Conservation (phyloP, 179 eudicot genomes). For the Silene coronaria region DNA sequence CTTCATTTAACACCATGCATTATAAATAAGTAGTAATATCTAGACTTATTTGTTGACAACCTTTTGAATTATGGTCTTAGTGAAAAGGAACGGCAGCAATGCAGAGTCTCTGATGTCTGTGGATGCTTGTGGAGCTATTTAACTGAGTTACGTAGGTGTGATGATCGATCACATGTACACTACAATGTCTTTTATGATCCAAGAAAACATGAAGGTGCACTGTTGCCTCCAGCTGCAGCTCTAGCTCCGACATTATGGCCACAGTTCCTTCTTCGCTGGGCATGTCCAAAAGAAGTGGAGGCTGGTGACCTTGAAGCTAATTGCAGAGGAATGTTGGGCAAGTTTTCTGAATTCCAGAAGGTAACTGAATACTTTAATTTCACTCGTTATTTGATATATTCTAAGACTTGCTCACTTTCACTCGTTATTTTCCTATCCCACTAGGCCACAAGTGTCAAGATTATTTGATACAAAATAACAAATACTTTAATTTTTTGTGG, state of each 20-base stretch:
- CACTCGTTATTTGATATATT: neutral
- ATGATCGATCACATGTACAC: conserved; percentile 68
- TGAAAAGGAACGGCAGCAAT: conserved; percentile 81
- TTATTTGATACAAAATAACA: too few species aligned
- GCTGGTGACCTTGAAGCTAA: conserved; percentile 73
- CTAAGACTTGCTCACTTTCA: neutral
- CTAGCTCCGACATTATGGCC: conserved; percentile 98
- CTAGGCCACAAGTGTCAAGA: neutral
- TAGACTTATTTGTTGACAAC: neutral
- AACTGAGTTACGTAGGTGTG: conserved; percentile 65
- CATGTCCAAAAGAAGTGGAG: conserved; percentile 83
- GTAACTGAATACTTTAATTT: too few species aligned
- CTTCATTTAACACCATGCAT: too few species aligned
- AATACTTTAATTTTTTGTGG: too few species aligned
- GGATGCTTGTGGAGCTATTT: conserved; percentile 89
- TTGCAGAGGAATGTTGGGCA: conserved; percentile 59
- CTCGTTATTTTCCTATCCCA: neutral
- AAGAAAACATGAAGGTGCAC: conserved; percentile 53
- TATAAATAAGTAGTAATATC: neutral
- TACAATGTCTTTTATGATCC: conserved; percentile 78
- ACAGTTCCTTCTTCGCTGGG: conserved; percentile 96
- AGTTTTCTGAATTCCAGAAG: conserved; percentile 73
- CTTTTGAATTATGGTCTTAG: conserved; percentile 27
- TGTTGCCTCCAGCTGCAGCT: conserved; percentile 96
- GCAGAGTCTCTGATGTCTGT: conserved; percentile 60